phyloP scores from a whole-genome alignment of 441 rosid genomes.

The Sinapis alba region DNA sequence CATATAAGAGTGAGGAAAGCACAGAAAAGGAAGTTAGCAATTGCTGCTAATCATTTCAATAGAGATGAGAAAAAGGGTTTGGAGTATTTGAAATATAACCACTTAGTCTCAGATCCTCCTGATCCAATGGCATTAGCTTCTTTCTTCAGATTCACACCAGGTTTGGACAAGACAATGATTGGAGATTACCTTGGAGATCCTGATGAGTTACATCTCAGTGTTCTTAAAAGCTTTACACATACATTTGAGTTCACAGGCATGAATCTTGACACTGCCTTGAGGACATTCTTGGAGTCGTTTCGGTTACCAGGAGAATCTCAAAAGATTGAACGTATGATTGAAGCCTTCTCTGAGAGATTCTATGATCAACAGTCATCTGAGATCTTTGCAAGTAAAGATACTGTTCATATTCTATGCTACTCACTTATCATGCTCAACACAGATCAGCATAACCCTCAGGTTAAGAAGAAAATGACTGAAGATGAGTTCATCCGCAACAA shows the following conservation, averaged over 20 bases:
- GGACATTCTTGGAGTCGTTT: conserved; percentile 77
- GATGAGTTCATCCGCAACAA: conserved; percentile 92
- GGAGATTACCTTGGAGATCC: conserved; percentile 94
- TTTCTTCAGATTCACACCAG: conserved; percentile 72
- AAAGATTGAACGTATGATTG: conserved; percentile 81
- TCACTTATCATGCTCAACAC: conserved; percentile 96
- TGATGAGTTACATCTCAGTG: conserved; percentile 70
- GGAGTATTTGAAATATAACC: conserved; percentile 66
- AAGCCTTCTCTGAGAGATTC: conserved; percentile 80
- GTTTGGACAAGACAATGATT: conserved; percentile 67
- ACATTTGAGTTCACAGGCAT: conserved; percentile 79
- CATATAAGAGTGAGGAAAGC: conserved; percentile 65
- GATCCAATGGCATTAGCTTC: conserved; percentile 68
- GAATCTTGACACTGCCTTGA: conserved; percentile 79
- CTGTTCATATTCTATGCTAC: conserved; percentile 73
- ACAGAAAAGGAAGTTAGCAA: conserved; percentile 70
- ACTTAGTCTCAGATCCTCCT: conserved; percentile 62
- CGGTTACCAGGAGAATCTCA: conserved; percentile 90
- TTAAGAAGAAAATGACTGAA: conserved; percentile 94
- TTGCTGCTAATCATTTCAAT: conserved; percentile 78
- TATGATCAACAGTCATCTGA: conserved; percentile 71
- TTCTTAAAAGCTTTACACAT: conserved; percentile 71
- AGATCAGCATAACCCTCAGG: conserved; percentile 91
- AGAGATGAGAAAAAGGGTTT: conserved; percentile 84
- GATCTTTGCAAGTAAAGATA: conserved; percentile 72